Conservation (phyloP, 2,329 filamentous ascomycete species). For the Exophiala alcalophila region DNA sequence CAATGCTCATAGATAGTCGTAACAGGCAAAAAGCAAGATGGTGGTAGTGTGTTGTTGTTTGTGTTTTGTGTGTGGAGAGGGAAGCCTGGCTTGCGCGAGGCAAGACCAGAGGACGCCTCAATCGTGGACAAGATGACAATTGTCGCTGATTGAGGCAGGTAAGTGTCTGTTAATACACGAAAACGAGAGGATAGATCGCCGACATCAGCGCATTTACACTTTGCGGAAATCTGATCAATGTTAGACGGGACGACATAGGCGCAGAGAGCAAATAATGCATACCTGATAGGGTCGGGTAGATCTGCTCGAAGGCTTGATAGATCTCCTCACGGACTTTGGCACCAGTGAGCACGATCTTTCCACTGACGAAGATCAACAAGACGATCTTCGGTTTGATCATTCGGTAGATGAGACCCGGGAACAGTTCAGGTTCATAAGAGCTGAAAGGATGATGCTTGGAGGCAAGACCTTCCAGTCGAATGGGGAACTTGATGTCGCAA, state of each 20-base stretch:
- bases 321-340: slow-evolving; percentile 98
- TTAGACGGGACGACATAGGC: slow-evolving; percentile 29
- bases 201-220: slow-evolving; percentile 43
- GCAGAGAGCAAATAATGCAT: slow-evolving; percentile 35
- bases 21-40: slow-evolving; percentile 23
- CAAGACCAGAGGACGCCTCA: slow-evolving; percentile 9
- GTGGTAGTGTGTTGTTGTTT: no score
- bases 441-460: slow-evolving; percentile 99
- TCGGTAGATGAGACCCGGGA: slow-evolving; percentile 98
- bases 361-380: slow-evolving; percentile 93
- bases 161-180: slow-evolving; percentile 25
- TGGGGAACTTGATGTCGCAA: slow-evolving; percentile 99
- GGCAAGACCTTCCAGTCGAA: slow-evolving; percentile 90
- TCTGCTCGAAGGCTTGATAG: slow-evolving; percentile 94
- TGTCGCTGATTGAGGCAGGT: slow-evolving; percentile 7
- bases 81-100: slow-evolving; percentile 6
- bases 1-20: slow-evolving; percentile 31
- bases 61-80: slow-evolving; percentile 3
- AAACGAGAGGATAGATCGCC: slow-evolving; percentile 14
- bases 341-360: slow-evolving; percentile 96
- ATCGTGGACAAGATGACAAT: slow-evolving; percentile 21
- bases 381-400: slow-evolving; percentile 99
- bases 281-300: slow-evolving; percentile 93
- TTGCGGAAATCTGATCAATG: slow-evolving; percentile 59
- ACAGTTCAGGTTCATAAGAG: slow-evolving; percentile 96